Evolutionary conservation across 2,329 filamentous ascomycete species (phyloP), one percentile per base, ranked within the genome.

Genomic region (Aaosphaeria arxii): DNA sequence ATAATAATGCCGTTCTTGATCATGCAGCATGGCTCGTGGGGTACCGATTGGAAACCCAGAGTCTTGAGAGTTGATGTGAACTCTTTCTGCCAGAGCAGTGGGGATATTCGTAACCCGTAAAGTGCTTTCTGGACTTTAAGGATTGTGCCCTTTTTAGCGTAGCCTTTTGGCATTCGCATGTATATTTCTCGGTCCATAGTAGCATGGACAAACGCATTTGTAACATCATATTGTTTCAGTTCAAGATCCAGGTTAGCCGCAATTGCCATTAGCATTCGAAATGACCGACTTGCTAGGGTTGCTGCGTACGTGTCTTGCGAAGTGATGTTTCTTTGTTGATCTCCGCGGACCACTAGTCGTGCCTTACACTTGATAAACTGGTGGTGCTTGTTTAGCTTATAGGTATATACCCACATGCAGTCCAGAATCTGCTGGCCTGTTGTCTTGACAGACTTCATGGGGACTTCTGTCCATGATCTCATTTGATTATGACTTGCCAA

Each of bases 21-120:
- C 6, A 47, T 9, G 7, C 44, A 30, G 40, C 45, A 47, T 43
- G 45, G 45, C 31, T 48, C 46, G 13, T 48, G 42, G 24, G 42
- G 46, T 30, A 42, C 45, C 9, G 5, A 31, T 7, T 48, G 5
- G 29, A 45, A 48, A 38, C 32, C 32, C 32, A 35, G 32, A 35
- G 7, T n/a, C 32, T 35, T 35, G 7, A 35, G 32, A 35, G n/a
- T 45, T 38, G 42, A 45, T 11, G 43, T 30, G 30, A 50, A 45
- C 41, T 50, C 33, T 11, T 50, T 30, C 24, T 45, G 49, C 49
- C 33, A 51, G 4, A 51, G 40, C 35, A 45, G 48, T 49, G 36
- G 49, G 42, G 36, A 48, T 43, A 45, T 51, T 3, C 49, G 45
- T 42, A 51, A 39, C 11, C 46, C 33, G 32, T 51, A 51, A 6